Evolutionary conservation across 1,284 basidiomycete genomes (phyloP).

Genomic region (Megacollybia platyphylla): DNA sequence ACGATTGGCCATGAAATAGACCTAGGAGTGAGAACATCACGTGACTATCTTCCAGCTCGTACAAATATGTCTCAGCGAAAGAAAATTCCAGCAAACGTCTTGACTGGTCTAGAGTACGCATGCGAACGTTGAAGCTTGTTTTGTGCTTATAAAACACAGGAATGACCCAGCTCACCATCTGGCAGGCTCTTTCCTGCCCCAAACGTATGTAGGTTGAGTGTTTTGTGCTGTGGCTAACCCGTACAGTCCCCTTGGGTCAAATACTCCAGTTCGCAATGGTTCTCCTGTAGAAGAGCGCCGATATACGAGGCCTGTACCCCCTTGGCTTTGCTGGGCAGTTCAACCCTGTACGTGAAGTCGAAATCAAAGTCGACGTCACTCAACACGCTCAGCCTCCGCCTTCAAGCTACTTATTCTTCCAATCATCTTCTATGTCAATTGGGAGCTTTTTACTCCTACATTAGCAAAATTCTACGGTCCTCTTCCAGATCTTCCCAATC

Average conservation of each 20-base stretch:
- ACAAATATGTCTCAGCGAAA: background rate
- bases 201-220: conserved; percentile 32
- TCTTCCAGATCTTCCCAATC: conserved; percentile 42
- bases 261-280: conserved; percentile 20
- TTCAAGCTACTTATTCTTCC: conserved; percentile 68
- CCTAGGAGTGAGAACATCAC: conserved; percentile 55
- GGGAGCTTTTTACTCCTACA: conserved; percentile 34
- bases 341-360: conserved; percentile 44
- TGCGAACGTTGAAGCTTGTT: background rate
- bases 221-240: conserved; percentile 8
- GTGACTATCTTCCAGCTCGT: background rate
- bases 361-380: background rate
- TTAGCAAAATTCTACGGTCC: conserved; percentile 5
- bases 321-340: conserved; percentile 54
- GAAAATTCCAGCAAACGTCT: background rate
- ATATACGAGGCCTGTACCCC: conserved; percentile 10
- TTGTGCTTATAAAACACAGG: conserved; percentile 15
- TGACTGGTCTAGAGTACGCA: background rate
- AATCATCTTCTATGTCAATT: conserved; percentile 61
- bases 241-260: conserved; percentile 26
- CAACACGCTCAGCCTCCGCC: conserved; percentile 38
- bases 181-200: conserved; percentile 45
- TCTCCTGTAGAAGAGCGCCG: conserved; percentile 10
- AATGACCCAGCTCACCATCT: conserved; percentile 41
- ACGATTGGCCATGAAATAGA: conserved; percentile 38